These are phyloP conservation scores for Boletus rex-veris DNA, from an alignment of 768 basidiomycete genomes.

Conservation along the genomic window DNA sequence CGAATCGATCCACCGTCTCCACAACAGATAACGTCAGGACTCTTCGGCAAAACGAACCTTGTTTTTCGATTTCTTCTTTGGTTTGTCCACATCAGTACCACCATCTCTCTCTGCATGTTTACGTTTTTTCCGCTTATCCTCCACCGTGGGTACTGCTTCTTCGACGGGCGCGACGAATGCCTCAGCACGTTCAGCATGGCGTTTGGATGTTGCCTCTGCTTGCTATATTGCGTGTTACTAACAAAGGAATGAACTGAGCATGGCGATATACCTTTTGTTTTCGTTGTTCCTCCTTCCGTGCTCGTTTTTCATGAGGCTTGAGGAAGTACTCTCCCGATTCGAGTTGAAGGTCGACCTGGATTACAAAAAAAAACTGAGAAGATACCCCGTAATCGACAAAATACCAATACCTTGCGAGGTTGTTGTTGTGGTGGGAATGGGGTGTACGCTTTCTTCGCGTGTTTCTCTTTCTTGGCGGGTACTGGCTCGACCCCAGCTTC, in stretches of 20 bases:
- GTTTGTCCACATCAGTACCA: slow-evolving; percentile 36
- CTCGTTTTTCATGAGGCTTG: slow-evolving; percentile 83
- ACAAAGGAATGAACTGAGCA: neutral
- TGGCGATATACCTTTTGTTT: slow-evolving; percentile 56
- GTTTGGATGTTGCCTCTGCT: slow-evolving; percentile 66
- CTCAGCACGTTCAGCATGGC: slow-evolving; percentile 78
- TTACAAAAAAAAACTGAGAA: neutral
- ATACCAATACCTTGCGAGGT: slow-evolving; percentile 75
- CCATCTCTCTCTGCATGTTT: slow-evolving; percentile 41
- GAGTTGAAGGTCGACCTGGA: slow-evolving; percentile 84
- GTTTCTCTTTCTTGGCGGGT: slow-evolving; percentile 42
- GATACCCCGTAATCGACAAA: neutral
- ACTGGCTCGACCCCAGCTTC: slow-evolving; percentile 59
- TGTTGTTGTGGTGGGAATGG: slow-evolving; percentile 96
- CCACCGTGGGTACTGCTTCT: slow-evolving; percentile 63
- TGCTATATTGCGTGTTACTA: slow-evolving; percentile 48
- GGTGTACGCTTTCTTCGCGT: slow-evolving; percentile 90
- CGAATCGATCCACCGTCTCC: neutral
- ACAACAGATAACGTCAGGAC: slow-evolving; percentile 5
- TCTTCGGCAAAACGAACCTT: slow-evolving; percentile 19
- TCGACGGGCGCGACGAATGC: slow-evolving; percentile 89
- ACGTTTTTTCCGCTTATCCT: slow-evolving; percentile 67
- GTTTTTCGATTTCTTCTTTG: slow-evolving; percentile 37
- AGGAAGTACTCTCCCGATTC: slow-evolving; percentile 99
- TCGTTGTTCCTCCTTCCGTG: slow-evolving; percentile 63